A percentile compares a stretch with the other conserved stretches of the same genome.
phyloP scores from a whole-genome alignment of 2,329 filamentous ascomycete genomes.

The Hirsutella rhossiliensis region DNA sequence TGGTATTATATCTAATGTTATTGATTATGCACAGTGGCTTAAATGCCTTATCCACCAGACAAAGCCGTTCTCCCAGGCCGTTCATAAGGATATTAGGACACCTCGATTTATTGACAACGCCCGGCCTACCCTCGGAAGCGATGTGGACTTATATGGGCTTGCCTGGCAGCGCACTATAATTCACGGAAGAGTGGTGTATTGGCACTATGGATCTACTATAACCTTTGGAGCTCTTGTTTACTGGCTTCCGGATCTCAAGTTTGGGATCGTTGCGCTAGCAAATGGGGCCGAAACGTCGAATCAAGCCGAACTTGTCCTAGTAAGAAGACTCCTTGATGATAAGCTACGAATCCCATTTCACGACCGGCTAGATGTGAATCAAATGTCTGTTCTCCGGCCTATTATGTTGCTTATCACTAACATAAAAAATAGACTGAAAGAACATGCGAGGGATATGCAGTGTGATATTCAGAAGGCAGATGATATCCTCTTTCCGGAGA shows the following conservation, averaged over 20 bases:
- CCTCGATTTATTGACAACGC: constrained; percentile 16
- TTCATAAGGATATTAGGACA: constrained; percentile 17
- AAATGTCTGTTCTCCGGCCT: constrained; percentile 2
- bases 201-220: constrained; percentile 15
- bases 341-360: constrained; percentile 10
- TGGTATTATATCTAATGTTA: constrained; percentile 30
- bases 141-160: constrained; percentile 14
- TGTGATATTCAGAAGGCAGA: constrained; percentile 15
- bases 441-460: neutral
- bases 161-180: constrained; percentile 16
- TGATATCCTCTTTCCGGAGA: constrained; percentile 23
- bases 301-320: constrained; percentile 6
- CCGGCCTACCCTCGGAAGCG: neutral
- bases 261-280: constrained; percentile 8
- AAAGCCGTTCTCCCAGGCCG: constrained; percentile 10
- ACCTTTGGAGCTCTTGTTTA: constrained; percentile 15
- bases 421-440: neutral
- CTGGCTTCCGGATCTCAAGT: constrained; percentile 11
- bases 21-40: constrained; percentile 41
- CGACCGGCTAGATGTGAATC: constrained; percentile 9
- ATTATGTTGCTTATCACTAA: neutral
- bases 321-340: constrained; percentile 18
- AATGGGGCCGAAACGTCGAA: constrained; percentile 17
- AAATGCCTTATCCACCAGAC: constrained; percentile 27
- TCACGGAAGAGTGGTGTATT: constrained; percentile 14